phyloP scores from a whole-genome alignment of 495 filamentous ascomycete species.

The Neurospora pannonica region DNA sequence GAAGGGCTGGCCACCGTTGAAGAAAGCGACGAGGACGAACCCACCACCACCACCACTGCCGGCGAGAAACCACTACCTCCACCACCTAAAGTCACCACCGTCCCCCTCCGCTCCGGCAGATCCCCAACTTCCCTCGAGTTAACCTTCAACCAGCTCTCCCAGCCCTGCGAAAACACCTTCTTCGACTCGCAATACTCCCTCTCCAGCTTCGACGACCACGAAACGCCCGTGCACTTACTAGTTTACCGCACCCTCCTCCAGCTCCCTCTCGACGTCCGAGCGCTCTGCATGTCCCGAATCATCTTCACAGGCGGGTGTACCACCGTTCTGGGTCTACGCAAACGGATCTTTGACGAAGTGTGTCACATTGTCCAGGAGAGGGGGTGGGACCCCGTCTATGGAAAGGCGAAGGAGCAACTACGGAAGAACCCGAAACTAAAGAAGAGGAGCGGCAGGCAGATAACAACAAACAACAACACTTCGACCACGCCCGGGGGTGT shows the following conservation, averaged over 20 bases:
- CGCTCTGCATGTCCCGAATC: slow-evolving; percentile 81
- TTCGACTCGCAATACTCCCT: slow-evolving; percentile 44
- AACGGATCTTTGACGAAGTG: slow-evolving; percentile 71
- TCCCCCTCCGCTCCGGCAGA: slow-evolving; percentile 40
- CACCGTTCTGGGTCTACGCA: slow-evolving; percentile 69
- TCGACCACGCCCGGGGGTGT: background rate
- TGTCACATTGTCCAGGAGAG: slow-evolving; percentile 47
- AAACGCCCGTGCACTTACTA: slow-evolving; percentile 62
- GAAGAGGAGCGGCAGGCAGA: slow-evolving; percentile 26
- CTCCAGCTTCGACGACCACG: slow-evolving; percentile 68
- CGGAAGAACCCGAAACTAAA: slow-evolving; percentile 41
- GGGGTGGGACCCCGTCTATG: slow-evolving; percentile 70
- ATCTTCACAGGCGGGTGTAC: slow-evolving; percentile 78
- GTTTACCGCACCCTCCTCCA: slow-evolving; percentile 66
- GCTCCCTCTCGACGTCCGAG: slow-evolving; percentile 72
- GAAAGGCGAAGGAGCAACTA: slow-evolving; percentile 49
- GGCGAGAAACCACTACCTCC: slow-evolving; percentile 21
- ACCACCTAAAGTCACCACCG: slow-evolving; percentile 15
- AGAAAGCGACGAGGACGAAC: slow-evolving; percentile 40
- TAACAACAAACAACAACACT: slow-evolving; percentile 6
- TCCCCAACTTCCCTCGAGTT: slow-evolving; percentile 47
- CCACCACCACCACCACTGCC: background rate
- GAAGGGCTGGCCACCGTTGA: slow-evolving; percentile 36
- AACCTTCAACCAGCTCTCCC: slow-evolving; percentile 56
- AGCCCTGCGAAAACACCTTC: slow-evolving; percentile 67